Evolutionary conservation across 106 monocot genomes (phyloP).

Genomic region (Platanthera zijinensis): DNA sequence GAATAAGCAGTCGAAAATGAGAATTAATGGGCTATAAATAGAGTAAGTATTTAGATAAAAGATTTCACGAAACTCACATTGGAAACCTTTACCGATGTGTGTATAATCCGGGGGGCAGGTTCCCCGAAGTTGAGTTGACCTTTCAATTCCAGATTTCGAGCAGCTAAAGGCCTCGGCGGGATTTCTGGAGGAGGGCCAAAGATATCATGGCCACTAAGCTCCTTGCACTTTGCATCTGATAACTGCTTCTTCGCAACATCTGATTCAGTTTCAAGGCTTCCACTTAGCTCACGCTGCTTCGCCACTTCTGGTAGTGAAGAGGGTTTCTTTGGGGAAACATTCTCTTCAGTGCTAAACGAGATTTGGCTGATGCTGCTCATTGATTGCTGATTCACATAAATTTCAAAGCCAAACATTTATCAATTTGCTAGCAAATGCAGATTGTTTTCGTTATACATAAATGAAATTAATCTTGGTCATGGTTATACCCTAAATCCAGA

Average conservation of each 20-base stretch:
- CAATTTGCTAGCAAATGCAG: too few relatives aligned
- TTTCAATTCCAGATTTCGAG: slow-evolving; percentile 11
- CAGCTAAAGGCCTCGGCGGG: slow-evolving; percentile 10
- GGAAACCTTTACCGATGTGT: slow-evolving; percentile 3
- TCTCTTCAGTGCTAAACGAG: slow-evolving; percentile 46
- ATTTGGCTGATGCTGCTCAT: slow-evolving; percentile 39
- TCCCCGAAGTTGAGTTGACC: slow-evolving; percentile 7
- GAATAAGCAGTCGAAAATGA: too few relatives aligned
- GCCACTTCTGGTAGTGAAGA: slow-evolving; percentile 38
- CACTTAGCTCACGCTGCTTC: slow-evolving; percentile 25
- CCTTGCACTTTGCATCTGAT: slow-evolving; percentile 41
- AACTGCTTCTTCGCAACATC: slow-evolving; percentile 29
- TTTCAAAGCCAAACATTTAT: too few relatives aligned
- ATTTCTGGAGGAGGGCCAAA: slow-evolving; percentile 55
- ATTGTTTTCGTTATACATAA: too few relatives aligned
- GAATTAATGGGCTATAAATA: too few relatives aligned
- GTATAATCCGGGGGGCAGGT: slow-evolving; percentile 9
- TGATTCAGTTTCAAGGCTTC: slow-evolving; percentile 31
- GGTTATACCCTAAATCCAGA: too few relatives aligned
- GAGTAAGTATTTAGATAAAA: not conserved
- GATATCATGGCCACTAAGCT: slow-evolving; percentile 54
- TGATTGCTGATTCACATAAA: slow-evolving; percentile 26
- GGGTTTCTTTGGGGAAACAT: slow-evolving; percentile 43
- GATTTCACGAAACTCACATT: not conserved
- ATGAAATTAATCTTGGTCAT: too few relatives aligned